These are phyloP conservation scores for Podaxis sp. DNA, from an alignment of 768 basidiomycete species.

Conservation along the genomic window DNA sequence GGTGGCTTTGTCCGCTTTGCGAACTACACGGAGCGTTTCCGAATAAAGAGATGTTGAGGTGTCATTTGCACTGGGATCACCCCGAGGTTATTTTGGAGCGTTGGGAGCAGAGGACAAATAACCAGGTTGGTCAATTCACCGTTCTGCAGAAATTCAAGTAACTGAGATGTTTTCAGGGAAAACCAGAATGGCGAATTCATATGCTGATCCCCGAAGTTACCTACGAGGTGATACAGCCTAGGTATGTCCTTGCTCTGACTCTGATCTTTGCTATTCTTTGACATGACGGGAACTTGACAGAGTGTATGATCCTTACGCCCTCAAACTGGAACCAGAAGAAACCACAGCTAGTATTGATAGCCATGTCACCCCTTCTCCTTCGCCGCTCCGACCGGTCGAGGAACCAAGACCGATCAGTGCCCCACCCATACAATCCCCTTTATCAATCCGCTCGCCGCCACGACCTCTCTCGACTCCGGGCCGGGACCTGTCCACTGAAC, in stretches of 20 bases:
- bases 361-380: not conserved
- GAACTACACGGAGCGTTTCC: slow-evolving; percentile 16
- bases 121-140: not conserved
- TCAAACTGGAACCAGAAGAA: slow-evolving; percentile 6
- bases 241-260: not conserved
- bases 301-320: not conserved
- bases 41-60: slow-evolving; percentile 10
- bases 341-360: not conserved
- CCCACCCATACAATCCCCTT: not conserved
- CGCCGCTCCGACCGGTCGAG: too few species aligned
- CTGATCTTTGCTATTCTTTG: not conserved
- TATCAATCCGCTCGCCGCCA: not conserved
- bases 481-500: not conserved
- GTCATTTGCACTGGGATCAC: slow-evolving; percentile 18
- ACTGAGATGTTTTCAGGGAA: not conserved
- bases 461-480: not conserved
- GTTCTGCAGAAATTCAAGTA: too few species aligned
- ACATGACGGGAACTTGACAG: not conserved
- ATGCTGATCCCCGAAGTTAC: slow-evolving; percentile 8
- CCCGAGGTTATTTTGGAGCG: slow-evolving; percentile 14
- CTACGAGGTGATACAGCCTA: not conserved
- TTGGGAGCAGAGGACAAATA: slow-evolving; percentile 14
- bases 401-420: not conserved
- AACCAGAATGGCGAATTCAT: slow-evolving; percentile 11
- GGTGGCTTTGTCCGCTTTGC: slow-evolving; percentile 18